Conservation (phyloP, 805 yeast genomes). For the Ogataea saltuana region DNA sequence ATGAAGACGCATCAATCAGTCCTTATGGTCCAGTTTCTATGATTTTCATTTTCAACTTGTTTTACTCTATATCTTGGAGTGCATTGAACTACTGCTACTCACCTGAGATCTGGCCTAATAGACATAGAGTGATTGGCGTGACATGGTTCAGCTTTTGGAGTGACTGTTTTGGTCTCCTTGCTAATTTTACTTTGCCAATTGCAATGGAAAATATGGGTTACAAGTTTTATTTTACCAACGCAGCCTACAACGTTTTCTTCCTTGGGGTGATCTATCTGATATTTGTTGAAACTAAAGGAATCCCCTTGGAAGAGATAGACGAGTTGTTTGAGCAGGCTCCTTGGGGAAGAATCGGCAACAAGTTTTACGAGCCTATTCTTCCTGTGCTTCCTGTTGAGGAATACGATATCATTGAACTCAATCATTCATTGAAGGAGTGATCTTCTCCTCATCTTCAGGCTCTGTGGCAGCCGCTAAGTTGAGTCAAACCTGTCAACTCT, state of each 20-base stretch:
- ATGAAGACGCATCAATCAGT: slow-evolving; percentile 24
- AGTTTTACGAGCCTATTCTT: not conserved
- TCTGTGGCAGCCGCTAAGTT: too few relatives aligned
- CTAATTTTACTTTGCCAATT: slow-evolving; percentile 36
- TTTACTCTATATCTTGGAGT: slow-evolving; percentile 44
- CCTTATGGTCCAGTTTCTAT: slow-evolving; percentile 36
- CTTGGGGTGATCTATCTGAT: slow-evolving; percentile 11
- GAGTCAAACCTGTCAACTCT: too few relatives aligned
- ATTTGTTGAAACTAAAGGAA: slow-evolving; percentile 39
- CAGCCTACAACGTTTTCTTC: slow-evolving; percentile 30
- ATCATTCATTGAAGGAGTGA: not conserved
- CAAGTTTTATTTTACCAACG: slow-evolving; percentile 32
- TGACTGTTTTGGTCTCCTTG: slow-evolving; percentile 29
- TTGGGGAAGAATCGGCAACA: slow-evolving; percentile 7
- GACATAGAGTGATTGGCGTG: slow-evolving; percentile 22
- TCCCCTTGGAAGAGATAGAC: slow-evolving; percentile 39
- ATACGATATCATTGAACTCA: slow-evolving; percentile 1
- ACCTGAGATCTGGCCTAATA: slow-evolving; percentile 42
- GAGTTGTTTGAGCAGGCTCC: slow-evolving; percentile 6
- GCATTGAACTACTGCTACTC: slow-evolving; percentile 48
- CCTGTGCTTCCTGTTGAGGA: not conserved
- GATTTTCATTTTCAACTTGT: slow-evolving; percentile 48
- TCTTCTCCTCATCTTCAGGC: too few relatives aligned
- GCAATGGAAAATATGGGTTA: slow-evolving; percentile 41
- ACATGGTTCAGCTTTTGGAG: slow-evolving; percentile 16